A percentile compares a stretch with the other conserved stretches of the same genome.
phyloP scores from a whole-genome alignment of 2,329 filamentous ascomycete species.

The Colletotrichum caudatum region DNA sequence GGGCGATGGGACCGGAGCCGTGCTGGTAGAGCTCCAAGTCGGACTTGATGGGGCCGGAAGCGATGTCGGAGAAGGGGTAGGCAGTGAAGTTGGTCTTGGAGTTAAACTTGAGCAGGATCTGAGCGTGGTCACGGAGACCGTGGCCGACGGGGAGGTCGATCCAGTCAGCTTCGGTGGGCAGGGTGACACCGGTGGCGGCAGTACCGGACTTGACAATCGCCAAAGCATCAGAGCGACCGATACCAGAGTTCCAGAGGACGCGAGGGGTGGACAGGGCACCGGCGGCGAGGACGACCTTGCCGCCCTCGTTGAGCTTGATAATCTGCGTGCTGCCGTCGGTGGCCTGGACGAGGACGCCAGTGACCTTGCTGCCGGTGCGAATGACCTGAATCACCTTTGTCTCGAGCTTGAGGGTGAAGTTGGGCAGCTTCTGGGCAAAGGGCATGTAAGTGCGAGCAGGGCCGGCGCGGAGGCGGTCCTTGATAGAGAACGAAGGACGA shows the following conservation, averaged over 20 bases:
- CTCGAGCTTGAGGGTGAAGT: slow-evolving; percentile 45
- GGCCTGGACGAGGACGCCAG: slow-evolving; percentile 43
- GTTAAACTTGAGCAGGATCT: slow-evolving; percentile 43
- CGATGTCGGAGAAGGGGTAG: slow-evolving; percentile 40
- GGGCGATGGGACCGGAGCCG: slow-evolving; percentile 44
- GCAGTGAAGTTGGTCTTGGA: slow-evolving; percentile 40
- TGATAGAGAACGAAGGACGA: slow-evolving; percentile 36
- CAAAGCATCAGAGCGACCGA: slow-evolving; percentile 43
- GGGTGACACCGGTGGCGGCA: slow-evolving; percentile 54
- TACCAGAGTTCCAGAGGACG: slow-evolving; percentile 43
- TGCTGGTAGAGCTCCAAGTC: slow-evolving; percentile 43
- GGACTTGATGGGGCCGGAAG: slow-evolving; percentile 28
- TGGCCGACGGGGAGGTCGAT: slow-evolving; percentile 70
- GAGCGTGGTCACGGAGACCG: slow-evolving; percentile 67
- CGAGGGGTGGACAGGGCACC: slow-evolving; percentile 44
- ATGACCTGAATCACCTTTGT: slow-evolving; percentile 44
- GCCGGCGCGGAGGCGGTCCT: slow-evolving; percentile 40
- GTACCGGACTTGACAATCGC: slow-evolving; percentile 42
- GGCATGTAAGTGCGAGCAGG: slow-evolving; percentile 45
- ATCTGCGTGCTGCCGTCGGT: slow-evolving; percentile 42
- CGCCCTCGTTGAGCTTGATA: slow-evolving; percentile 43
- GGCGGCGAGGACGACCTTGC: slow-evolving; percentile 45
- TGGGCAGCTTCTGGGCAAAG: slow-evolving; percentile 42
- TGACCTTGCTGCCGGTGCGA: slow-evolving; percentile 43
- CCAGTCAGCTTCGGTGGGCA: slow-evolving; percentile 65